A percentile compares a stretch with the other conserved stretches of the same genome.
Conservation (phyloP, 1,284 basidiomycete species). For the Leccinum proliferum region DNA sequence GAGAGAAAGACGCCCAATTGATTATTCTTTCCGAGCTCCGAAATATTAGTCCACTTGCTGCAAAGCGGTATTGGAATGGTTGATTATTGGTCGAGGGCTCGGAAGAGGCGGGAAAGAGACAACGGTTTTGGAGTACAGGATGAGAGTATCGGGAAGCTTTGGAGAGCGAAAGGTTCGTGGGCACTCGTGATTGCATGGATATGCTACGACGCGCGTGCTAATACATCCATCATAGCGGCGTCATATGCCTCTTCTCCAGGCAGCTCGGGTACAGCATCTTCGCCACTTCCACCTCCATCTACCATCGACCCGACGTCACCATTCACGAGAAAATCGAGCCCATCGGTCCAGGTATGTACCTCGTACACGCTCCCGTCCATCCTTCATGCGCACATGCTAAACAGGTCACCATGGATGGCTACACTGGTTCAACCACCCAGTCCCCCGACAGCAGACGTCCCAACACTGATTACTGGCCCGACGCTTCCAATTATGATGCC, state of each 20-base stretch:
- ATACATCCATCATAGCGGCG: slow-evolving; percentile 32
- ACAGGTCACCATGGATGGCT: too few relatives aligned
- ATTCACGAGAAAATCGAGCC: too few relatives aligned
- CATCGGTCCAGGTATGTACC: too few relatives aligned
- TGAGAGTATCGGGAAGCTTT: slow-evolving; percentile 51
- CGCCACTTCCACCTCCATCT: slow-evolving; percentile 8
- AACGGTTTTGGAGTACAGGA: slow-evolving; percentile 41
- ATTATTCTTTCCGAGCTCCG: slow-evolving; percentile 50
- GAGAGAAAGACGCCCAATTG: slow-evolving; percentile 32
- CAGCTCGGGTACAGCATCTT: neutral
- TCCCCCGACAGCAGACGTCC: too few relatives aligned
- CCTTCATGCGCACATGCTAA: too few relatives aligned
- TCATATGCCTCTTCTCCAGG: slow-evolving; percentile 38
- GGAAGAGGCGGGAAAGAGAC: slow-evolving; percentile 34
- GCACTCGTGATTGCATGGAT: neutral
- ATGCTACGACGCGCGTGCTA: neutral
- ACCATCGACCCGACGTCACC: neutral
- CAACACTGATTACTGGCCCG: too few relatives aligned
- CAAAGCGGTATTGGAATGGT: slow-evolving; percentile 69
- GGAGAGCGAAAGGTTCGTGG: slow-evolving; percentile 63
- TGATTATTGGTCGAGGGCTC: slow-evolving; percentile 68
- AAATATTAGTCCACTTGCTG: slow-evolving; percentile 36
- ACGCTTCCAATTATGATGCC: too few relatives aligned
- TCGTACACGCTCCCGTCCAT: too few relatives aligned
- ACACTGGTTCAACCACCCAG: too few relatives aligned